Base-by-base conservation (phyloP, 768 basidiomycete genomes). In the Lentinula aciculospora region DNA sequence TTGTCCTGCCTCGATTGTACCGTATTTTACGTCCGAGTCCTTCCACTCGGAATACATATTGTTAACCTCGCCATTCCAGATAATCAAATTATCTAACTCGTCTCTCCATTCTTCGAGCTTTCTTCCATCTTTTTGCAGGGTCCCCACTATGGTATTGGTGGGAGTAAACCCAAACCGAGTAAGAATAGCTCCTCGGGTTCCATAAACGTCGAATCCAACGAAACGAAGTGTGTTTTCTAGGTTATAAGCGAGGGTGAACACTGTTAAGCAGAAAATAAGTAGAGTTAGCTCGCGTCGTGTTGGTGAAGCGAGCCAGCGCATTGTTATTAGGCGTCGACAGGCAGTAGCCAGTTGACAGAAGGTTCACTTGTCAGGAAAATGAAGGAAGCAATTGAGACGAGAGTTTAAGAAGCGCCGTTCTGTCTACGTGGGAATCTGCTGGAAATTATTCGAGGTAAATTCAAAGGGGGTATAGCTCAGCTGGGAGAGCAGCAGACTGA, bases 171-270 rank as follows among this genome's bases (percentile, higher is more conserved):
- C 79, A 7, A 81, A 69, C 17, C 69, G 70, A 39, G 65, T 68
- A 47, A 77, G 67, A 5, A 79, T 61, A 1, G 69, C 71, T 39
- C 68, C 71, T 60, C 74, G 72, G 46, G 75, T 69, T 46, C 69
- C 65, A 21, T 62, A 73, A 7, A 72, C 71, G 60, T 80, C 79
- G 54, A 80, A 68, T 19, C 80, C 80, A 8, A 83, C 68, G 36
- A 79, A 71, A 42, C 76, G 74, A 5, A 90, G 71, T 0, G 88
- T 83, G 2, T 77, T 68, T 68, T 90, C 86, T 59, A 91, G 71
- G 71, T 93, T 89, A 67, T 86, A 89, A 37, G 89, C 81, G 45
- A 94, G 69, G 28, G 88, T 71, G 66, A 92, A 89, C 50, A 83
- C 70, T 15, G 81, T 74, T 31, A 90, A 68, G 9, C 85, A 81